Percentiles rank a stretch among this genome's conserved stretches.
Conservation (phyloP, 441 rosid species). For the Jatropha podagrica region DNA sequence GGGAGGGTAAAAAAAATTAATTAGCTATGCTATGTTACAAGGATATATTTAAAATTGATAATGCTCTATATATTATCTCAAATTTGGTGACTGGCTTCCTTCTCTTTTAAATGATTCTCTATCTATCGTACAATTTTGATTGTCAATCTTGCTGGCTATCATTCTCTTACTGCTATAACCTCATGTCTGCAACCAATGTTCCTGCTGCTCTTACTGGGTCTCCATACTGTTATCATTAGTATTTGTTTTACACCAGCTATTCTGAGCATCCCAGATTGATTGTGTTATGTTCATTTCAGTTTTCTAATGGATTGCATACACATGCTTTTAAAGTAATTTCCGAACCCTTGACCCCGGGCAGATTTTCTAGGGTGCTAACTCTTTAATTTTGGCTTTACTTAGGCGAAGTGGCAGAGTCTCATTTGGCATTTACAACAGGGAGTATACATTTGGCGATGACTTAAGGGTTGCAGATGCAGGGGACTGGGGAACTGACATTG, state of each 20-base stretch:
- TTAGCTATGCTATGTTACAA: not conserved
- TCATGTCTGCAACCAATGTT: not conserved
- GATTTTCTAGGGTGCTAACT: constrained; percentile 3
- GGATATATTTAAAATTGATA: not conserved
- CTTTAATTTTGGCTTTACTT: constrained; percentile 24
- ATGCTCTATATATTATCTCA: not conserved
- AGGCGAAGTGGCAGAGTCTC: constrained; percentile 53
- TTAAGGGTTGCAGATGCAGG: constrained; percentile 40
- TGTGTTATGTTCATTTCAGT: not conserved
- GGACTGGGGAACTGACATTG: constrained; percentile 38
- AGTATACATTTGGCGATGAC: constrained; percentile 33
- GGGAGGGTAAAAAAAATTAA: no score
- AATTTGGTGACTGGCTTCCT: not conserved
- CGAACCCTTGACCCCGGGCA: not conserved
- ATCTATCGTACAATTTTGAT: not conserved
- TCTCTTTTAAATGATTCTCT: not conserved
- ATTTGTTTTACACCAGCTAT: not conserved
- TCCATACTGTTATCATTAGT: not conserved
- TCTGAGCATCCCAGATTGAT: not conserved
- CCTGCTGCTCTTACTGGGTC: not conserved
- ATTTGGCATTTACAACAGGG: constrained; percentile 26
- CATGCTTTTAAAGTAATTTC: not conserved
- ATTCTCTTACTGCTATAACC: no score
- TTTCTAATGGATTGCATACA: not conserved
- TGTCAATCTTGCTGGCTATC: not conserved